Evolutionary conservation across 306 rosid genomes (phyloP).

Genomic region (Heteromeles arbutifolia): DNA sequence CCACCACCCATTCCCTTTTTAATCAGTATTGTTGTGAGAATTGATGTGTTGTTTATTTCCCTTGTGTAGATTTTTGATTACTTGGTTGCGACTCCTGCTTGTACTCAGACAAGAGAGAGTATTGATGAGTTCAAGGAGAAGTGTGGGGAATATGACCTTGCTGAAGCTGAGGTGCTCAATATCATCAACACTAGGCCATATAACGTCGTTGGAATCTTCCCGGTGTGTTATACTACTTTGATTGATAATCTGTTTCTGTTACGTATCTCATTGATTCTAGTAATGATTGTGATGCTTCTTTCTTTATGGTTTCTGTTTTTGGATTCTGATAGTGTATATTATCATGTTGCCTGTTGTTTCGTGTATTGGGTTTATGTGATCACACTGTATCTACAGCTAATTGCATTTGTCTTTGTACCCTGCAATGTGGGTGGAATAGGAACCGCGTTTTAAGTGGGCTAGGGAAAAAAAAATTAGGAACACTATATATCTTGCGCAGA

Average conservation of each 20-base stretch:
- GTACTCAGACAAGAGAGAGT: slow-evolving; percentile 46
- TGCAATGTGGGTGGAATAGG: neutral
- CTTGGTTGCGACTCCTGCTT: slow-evolving; percentile 48
- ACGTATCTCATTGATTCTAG: neutral
- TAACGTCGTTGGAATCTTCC: slow-evolving; percentile 35
- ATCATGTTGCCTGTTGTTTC: neutral
- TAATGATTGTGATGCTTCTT: neutral
- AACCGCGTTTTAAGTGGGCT: neutral
- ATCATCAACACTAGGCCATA: slow-evolving; percentile 57
- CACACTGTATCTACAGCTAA: neutral
- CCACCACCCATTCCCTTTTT: neutral
- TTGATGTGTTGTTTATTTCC: neutral
- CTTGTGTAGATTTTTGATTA: slow-evolving; percentile 60
- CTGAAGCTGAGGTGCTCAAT: slow-evolving; percentile 71
- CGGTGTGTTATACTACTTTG: slow-evolving; percentile 24
- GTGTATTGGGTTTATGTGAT: neutral
- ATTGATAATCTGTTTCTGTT: neutral
- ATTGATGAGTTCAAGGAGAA: slow-evolving; percentile 41
- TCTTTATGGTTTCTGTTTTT: neutral
- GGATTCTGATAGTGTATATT: neutral
- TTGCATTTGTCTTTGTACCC: neutral
- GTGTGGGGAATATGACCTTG: slow-evolving; percentile 46
- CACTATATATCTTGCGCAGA: neutral
- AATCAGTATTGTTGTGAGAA: neutral
- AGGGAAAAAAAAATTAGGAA: neutral